Evolutionary conservation across 495 filamentous ascomycete genomes (phyloP).

Genomic region (Aspergillus affinis): DNA sequence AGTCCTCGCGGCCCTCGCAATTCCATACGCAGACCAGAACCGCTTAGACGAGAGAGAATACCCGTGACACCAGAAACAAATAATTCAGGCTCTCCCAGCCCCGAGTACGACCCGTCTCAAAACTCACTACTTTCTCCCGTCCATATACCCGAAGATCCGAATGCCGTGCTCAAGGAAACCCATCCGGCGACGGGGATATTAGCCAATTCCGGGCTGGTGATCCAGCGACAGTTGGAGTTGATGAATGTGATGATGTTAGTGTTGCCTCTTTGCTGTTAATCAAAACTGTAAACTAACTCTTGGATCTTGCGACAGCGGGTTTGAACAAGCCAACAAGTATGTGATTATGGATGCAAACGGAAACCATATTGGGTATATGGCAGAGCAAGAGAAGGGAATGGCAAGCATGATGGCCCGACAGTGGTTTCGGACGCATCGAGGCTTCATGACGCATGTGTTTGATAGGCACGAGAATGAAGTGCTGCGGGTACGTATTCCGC

Average conservation of each 20-base stretch:
- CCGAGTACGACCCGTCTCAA: slow-evolving; percentile 39
- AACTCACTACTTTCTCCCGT: slow-evolving; percentile 54
- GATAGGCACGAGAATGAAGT: slow-evolving; percentile 65
- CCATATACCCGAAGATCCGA: slow-evolving; percentile 61
- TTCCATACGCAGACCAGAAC: slow-evolving; percentile 30
- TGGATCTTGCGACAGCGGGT: slow-evolving; percentile 44
- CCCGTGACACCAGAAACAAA: slow-evolving; percentile 12
- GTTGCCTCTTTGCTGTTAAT: neutral
- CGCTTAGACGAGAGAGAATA: slow-evolving; percentile 14
- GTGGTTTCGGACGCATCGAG: slow-evolving; percentile 63
- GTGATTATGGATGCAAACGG: slow-evolving; percentile 70
- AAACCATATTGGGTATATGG: slow-evolving; percentile 67
- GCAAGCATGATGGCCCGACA: slow-evolving; percentile 59
- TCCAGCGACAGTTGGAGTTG: slow-evolving; percentile 66
- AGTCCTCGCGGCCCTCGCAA: slow-evolving; percentile 32
- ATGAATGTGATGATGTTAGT: slow-evolving; percentile 67
- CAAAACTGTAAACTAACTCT: neutral
- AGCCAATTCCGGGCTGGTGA: slow-evolving; percentile 61
- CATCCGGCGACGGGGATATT: slow-evolving; percentile 62
- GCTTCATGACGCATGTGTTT: slow-evolving; percentile 71
- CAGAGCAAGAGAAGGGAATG: slow-evolving; percentile 64
- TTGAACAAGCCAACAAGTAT: slow-evolving; percentile 73
- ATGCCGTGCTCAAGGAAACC: slow-evolving; percentile 58
- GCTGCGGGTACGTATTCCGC: slow-evolving; percentile 46
- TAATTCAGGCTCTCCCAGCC: slow-evolving; percentile 13